These are phyloP conservation scores for Scheffersomyces amazonensis DNA, from an alignment of 805 yeast genomes.

Conservation along the genomic window DNA sequence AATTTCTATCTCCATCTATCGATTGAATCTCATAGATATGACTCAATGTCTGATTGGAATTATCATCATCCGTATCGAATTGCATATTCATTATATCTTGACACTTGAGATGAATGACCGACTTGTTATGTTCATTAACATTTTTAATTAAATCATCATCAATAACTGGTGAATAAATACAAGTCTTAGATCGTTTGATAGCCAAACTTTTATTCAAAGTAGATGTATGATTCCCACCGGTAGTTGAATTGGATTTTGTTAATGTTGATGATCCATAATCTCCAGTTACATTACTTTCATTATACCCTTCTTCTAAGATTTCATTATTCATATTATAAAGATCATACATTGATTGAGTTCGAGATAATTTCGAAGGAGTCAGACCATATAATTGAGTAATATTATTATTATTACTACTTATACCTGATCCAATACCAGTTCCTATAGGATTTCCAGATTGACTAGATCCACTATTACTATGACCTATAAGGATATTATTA, in stretches of 20 bases:
- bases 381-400: constrained; percentile 2
- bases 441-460: too few relatives aligned
- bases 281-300: not conserved
- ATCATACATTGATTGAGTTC: constrained; percentile 37
- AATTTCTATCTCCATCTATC: not conserved
- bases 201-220: constrained; percentile 5
- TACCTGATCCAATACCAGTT: not conserved
- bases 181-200: constrained; percentile 19
- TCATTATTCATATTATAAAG: constrained; percentile 13
- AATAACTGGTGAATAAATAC: constrained; percentile 19
- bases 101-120: constrained; percentile 19
- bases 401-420: not conserved
- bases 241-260: not conserved
- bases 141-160: constrained; percentile 13
- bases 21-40: constrained; percentile 4
- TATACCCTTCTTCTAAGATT: constrained; percentile 1
- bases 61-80: not conserved
- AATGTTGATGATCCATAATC: not conserved
- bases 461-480: not conserved
- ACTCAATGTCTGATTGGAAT: not conserved
- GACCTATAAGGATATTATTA: constrained; percentile 14
- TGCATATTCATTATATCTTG: constrained; percentile 18
- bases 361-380: constrained; percentile 19
- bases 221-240: not conserved
- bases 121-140: constrained; percentile 17